Conservation (phyloP, 169 alveolate species). For the Ichthyophthirius multifiliis region DNA sequence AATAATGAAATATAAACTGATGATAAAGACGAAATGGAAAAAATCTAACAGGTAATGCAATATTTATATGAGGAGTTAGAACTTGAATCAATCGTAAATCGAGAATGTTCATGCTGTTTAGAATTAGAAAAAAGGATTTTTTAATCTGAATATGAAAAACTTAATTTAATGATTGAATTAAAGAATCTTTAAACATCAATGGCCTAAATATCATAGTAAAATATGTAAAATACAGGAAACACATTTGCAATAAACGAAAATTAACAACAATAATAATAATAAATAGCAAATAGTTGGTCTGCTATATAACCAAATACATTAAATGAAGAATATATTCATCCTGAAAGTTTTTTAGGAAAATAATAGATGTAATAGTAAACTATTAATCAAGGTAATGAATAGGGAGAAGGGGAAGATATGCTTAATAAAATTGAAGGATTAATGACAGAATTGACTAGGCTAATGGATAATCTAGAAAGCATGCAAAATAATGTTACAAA, state of each 20-base stretch:
- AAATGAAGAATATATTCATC: background rate
- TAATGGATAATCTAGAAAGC: constrained; percentile 1
- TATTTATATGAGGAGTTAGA: background rate
- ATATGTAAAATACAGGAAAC: background rate
- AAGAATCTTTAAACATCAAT: background rate
- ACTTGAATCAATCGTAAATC: background rate
- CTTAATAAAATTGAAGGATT: background rate
- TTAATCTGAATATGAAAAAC: background rate
- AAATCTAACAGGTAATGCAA: background rate
- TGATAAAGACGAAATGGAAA: background rate
- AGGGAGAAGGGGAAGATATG: background rate
- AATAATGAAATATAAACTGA: too few relatives aligned
- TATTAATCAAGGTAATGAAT: background rate
- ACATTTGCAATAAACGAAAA: background rate
- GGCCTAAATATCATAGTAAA: background rate
- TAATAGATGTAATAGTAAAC: background rate
- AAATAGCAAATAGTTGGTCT: constrained; percentile 7
- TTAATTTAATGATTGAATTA: background rate
- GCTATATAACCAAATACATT: background rate
- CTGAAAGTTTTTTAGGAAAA: background rate
- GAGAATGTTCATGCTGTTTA: background rate
- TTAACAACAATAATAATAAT: background rate
- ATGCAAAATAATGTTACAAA: background rate
- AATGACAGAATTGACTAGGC: background rate
- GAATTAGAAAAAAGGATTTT: background rate